These are phyloP conservation scores for Lactarius quietus DNA, from an alignment of 768 basidiomycete species.

Conservation along the genomic window DNA sequence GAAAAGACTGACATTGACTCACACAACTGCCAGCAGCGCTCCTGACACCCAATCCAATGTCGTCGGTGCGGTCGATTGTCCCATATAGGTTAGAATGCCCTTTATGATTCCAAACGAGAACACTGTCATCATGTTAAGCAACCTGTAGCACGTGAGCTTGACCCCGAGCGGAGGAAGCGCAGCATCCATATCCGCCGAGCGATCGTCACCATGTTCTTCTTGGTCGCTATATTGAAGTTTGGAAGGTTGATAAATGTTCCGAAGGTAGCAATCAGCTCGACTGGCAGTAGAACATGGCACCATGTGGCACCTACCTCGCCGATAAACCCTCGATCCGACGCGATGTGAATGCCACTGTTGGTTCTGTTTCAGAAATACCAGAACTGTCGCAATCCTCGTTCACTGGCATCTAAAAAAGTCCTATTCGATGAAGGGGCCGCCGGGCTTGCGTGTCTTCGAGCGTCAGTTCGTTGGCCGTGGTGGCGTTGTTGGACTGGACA, in stretches of 20 bases:
- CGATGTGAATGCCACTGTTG: neutral
- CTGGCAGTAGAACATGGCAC: neutral
- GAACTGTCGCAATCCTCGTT: neutral
- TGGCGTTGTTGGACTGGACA: neutral
- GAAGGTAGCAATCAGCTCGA: neutral
- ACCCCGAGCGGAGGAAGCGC: conserved; percentile 1
- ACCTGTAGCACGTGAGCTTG: conserved; percentile 8
- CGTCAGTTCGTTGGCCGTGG: neutral
- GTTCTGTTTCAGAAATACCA: neutral
- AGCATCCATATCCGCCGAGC: neutral
- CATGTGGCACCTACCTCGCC: neutral
- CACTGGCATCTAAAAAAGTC: neutral
- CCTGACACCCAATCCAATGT: conserved; percentile 14
- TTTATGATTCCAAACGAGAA: neutral
- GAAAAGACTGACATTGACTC: neutral
- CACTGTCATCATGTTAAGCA: conserved; percentile 7
- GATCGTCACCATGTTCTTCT: neutral
- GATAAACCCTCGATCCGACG: neutral
- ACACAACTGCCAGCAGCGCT: conserved; percentile 4
- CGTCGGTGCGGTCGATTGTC: neutral
- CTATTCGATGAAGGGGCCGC: too few relatives aligned
- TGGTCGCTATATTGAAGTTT: neutral
- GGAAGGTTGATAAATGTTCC: too few relatives aligned
- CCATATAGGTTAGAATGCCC: conserved; percentile 13
- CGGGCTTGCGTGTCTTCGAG: neutral